A percentile compares a stretch with the other conserved stretches of the same genome.
Evolutionary conservation across 1,139 yeast genomes (phyloP).

Genomic region (Diutina sp.): DNA sequence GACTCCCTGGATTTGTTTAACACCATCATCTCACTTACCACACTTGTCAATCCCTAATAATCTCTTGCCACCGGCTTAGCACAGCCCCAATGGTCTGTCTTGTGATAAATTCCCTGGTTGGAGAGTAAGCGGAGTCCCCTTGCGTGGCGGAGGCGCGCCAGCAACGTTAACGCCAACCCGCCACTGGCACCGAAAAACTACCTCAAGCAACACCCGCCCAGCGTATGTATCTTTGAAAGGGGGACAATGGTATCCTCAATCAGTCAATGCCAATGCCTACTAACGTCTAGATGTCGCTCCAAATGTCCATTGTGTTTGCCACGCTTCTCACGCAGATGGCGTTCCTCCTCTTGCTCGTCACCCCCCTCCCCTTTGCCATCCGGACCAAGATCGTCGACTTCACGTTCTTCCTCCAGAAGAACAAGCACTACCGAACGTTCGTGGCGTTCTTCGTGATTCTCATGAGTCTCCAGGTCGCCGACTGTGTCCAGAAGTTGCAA

Average conservation of each 20-base stretch:
- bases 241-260: too few species aligned
- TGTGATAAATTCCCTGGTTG: background rate
- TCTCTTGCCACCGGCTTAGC: background rate
- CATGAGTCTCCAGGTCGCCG: conserved; percentile 43
- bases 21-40: too few species aligned
- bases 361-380: conserved; percentile 50
- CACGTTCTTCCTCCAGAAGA: conserved; percentile 19
- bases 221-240: background rate
- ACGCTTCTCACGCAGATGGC: conserved; percentile 43
- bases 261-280: background rate
- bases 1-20: too few species aligned
- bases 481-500: conserved; percentile 39
- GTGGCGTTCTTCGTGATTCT: conserved; percentile 30
- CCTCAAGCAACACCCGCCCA: background rate
- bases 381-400: conserved; percentile 32
- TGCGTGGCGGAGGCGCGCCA: background rate
- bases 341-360: conserved; percentile 34
- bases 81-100: background rate
- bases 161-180: background rate
- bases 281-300: conserved; percentile 24
- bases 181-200: background rate
- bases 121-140: background rate
- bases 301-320: conserved; percentile 30
- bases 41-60: too few species aligned
- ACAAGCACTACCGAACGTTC: conserved; percentile 37